Base-by-base conservation (phyloP, 1,139 yeast species). In the Magnusiomyces magnusii region DNA sequence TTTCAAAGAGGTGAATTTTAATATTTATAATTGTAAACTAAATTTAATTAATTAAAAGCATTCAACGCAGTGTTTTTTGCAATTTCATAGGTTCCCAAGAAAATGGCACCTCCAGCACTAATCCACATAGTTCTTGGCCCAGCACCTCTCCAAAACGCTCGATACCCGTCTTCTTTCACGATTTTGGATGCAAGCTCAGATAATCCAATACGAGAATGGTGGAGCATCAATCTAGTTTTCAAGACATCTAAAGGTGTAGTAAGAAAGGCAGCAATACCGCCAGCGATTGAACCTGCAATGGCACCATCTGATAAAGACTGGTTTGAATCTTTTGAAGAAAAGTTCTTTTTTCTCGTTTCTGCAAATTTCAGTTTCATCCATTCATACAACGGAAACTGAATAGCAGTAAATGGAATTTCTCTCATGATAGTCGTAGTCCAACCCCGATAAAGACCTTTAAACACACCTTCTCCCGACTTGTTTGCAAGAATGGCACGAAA, bases 71-170 rank as follows among this genome's bases (percentile, higher is more conserved):
- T 53, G 17, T 73, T 66, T 60, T 78, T 83, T 2, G 86, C 92
- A 27, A 86, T 74, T 72, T 93, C 99, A 69, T 93, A 93, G 61
- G 90, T 89, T 2, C 99, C 99, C 60, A 93, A 78, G 75, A 95
- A 93, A 44, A 95, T 90, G 36, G 98, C 97, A 23, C 99, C 99
- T 21, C 99, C 99, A 2, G 96, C 95, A 75, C 96, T 86, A 62
- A 93, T 93, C 99, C 99, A 93, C 82, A 88, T 80, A 0, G 97
- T 91, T 70, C 99, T 79, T 1, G 99, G 98, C 0, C 96, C 97
- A 49, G 92, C 80, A 3, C 99, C 99, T 57, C 81, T 81, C 69
- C 83, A 80, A 64, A 93, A 89, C 0, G 87, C 91, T 9, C 69
- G 64, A 55, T 76, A 72, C 0, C 96, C 96, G 67, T 88, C 96